Evolutionary conservation across 805 yeast species (phyloP).

Genomic region (Torulaspora microellipsoides): DNA sequence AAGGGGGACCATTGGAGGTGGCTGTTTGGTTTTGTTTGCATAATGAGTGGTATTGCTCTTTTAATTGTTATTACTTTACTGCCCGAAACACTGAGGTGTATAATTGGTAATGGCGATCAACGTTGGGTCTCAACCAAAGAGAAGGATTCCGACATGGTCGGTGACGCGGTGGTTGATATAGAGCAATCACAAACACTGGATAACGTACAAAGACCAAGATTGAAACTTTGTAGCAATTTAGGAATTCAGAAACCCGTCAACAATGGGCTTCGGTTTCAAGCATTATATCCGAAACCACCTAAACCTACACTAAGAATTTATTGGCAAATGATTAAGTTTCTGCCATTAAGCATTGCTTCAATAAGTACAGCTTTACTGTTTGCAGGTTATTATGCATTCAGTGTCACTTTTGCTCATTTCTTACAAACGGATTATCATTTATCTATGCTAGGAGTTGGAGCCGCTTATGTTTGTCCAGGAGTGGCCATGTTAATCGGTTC

Average conservation of each 20-base stretch:
- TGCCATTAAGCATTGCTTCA: conserved; percentile 45
- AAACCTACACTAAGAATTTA: conserved; percentile 40
- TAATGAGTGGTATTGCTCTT: conserved; percentile 54
- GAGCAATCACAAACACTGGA: neutral
- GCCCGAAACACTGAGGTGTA: conserved; percentile 75
- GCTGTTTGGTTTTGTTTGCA: conserved; percentile 74
- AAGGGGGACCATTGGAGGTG: conserved; percentile 76
- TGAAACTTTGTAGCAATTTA: conserved; percentile 13
- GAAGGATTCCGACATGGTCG: neutral
- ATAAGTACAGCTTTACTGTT: conserved; percentile 47
- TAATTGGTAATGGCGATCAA: conserved; percentile 51
- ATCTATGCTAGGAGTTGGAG: conserved; percentile 36
- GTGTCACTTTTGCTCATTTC: conserved; percentile 44
- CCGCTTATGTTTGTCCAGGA: conserved; percentile 53
- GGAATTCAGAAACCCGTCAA: conserved; percentile 31
- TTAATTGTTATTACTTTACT: conserved; percentile 50
- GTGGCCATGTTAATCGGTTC: conserved; percentile 46
- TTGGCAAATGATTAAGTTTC: conserved; percentile 36
- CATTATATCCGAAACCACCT: conserved; percentile 42
- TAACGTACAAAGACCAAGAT: neutral
- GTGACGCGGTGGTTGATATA: neutral
- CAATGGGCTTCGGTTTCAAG: conserved; percentile 19
- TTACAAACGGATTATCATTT: conserved; percentile 39
- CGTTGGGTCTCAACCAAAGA: conserved; percentile 21
- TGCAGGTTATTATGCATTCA: conserved; percentile 50